These are phyloP conservation scores for Populus euphratica DNA, from an alignment of 345 rosid species.

Conservation along the genomic window DNA sequence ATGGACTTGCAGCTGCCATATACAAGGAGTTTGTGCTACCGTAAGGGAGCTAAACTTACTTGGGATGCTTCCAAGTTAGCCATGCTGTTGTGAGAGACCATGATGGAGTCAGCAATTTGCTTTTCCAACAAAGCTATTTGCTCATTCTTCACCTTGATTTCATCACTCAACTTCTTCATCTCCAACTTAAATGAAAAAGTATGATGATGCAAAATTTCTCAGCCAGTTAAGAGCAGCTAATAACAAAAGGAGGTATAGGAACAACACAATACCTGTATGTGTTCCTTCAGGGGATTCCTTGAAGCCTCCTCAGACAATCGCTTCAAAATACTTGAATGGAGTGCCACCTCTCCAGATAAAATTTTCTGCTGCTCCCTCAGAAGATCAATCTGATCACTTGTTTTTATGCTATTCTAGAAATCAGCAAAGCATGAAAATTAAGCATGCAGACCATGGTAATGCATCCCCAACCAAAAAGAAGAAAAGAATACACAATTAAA, in stretches of 20 bases:
- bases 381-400: conserved; percentile 80
- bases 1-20: conserved; percentile 11
- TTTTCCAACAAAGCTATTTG: conserved; percentile 75
- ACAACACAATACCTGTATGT: conserved; percentile 47
- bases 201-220: conserved; percentile 21
- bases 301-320: conserved; percentile 75
- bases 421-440: conserved; percentile 15
- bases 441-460: background rate
- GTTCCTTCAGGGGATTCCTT: conserved; percentile 62
- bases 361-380: conserved; percentile 91
- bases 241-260: conserved; percentile 9
- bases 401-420: conserved; percentile 65
- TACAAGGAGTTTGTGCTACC: background rate
- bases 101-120: conserved; percentile 63
- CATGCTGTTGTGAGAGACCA: conserved; percentile 51
- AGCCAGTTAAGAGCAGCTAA: conserved; percentile 13
- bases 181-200: conserved; percentile 55
- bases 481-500: background rate
- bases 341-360: conserved; percentile 78
- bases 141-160: conserved; percentile 70
- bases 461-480: conserved; percentile 1
- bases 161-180: conserved; percentile 57
- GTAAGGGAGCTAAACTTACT: conserved; percentile 41
- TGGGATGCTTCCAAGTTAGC: conserved; percentile 60
- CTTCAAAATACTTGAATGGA: conserved; percentile 83